Evolutionary conservation across 2,329 filamentous ascomycete species (phyloP), one percentile per base, ranked within the genome.

Genomic region (Sporothrix protearum): DNA sequence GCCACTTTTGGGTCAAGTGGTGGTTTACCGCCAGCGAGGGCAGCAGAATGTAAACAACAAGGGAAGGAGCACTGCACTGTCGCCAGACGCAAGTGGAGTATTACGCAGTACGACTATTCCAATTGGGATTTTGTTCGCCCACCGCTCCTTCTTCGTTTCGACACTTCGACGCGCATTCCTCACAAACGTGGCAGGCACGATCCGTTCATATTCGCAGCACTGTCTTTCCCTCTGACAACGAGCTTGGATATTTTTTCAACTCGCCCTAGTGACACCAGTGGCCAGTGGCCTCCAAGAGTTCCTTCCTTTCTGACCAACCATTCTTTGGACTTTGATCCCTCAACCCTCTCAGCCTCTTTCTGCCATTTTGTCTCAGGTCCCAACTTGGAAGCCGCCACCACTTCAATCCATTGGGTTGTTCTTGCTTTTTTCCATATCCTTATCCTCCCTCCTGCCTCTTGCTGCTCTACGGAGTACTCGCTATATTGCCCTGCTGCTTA

Each of bases 21-120:
- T 69, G 70, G 70, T 47, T n/a, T 12, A 36, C 45, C 22, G 45
- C 36, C 57, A 5, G 16, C 53, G 16, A 55, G 12, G 9, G 53
- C 10, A 12, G 16, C 47, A 55, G 45, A 69, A 71, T 72, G 71
- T 72, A 72, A 72, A 72, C 71, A 71, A 71, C 53, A 19, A 57
- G 30, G 51, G 49, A 70, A 68, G 36, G 71, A 70, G n/a, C 36
- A 42, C 64, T 36, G 61, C 16, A 10, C 59, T 16, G 36, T 22
- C 33, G 36, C 25, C 47, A 28, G 47, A 49, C 49, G 10, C 49
- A 45, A 45, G 42, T 14, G 42, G 42, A 45, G 42, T 14, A 19
- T 4, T 36, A 36, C 33, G 4, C 4, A 36, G 33, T 36, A 36
- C 4, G 33, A 57, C 25, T 10, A 45, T n/a, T 3, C 14, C 14